Conservation (phyloP, 2,329 filamentous ascomycete genomes). For the Clonostachys solani region DNA sequence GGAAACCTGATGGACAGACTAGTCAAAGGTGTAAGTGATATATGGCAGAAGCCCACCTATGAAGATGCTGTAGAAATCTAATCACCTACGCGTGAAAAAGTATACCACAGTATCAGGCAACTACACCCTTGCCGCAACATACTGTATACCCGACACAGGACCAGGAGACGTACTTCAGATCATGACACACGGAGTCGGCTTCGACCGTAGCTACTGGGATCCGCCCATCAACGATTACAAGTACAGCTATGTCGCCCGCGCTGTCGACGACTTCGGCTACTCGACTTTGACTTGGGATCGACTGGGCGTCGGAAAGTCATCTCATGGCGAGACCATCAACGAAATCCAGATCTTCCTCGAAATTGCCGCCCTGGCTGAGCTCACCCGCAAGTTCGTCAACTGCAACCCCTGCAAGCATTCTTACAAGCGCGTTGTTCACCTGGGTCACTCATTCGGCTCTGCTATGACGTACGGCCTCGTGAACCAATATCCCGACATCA, state of each 20-base stretch:
- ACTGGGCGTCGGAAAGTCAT: constrained; percentile 54
- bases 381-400: constrained; percentile 44
- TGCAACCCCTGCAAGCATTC: constrained; percentile 30
- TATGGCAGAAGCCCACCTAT: constrained; percentile 4
- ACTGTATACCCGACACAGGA: constrained; percentile 51
- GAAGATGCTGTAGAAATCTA: neutral
- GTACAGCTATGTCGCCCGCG: constrained; percentile 57
- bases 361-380: constrained; percentile 47
- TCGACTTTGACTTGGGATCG: constrained; percentile 59
- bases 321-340: constrained; percentile 53
- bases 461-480: constrained; percentile 52
- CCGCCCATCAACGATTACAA: constrained; percentile 50
- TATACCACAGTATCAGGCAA: constrained; percentile 44
- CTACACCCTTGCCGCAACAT: constrained; percentile 56
- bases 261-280: constrained; percentile 50
- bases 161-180: constrained; percentile 30
- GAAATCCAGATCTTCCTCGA: constrained; percentile 56
- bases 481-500: constrained; percentile 43
- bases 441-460: constrained; percentile 63
- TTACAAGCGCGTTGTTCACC: constrained; percentile 41
- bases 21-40: constrained; percentile 34
- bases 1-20: constrained; percentile 40
- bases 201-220: constrained; percentile 56
- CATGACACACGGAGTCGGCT: constrained; percentile 34
- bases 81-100: constrained; percentile 12